Evolutionary conservation across 768 basidiomycete genomes (phyloP), one percentile per base, ranked within the genome.

Genomic region (Suillus tomentosus): DNA sequence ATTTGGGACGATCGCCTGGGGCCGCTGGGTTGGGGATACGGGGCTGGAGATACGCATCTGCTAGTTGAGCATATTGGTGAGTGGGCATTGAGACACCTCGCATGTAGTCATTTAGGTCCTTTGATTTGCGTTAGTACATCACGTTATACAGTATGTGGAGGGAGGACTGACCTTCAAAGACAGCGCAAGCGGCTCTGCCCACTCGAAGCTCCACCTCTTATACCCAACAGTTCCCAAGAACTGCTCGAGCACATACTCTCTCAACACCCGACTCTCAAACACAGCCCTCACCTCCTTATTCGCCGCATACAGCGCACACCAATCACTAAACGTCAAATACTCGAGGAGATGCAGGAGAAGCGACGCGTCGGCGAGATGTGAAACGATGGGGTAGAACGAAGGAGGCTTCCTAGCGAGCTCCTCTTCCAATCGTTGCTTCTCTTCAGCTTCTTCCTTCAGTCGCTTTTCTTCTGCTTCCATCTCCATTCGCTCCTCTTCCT

Each of bases 91-190:
- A 87, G 5, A 94, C 88, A 3, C 91, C 91, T 54, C 87, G 83
- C 85, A 94, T 87, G 69, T 94, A 95, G 60, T 89, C 84, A 69
- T 85, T 85, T 47, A 95, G 80, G 74, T 95, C 92, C 90, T 93
- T 68, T 8, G n/a, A 17, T 55, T 17, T 61, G 39, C 47, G 65
- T 73, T 27, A 72, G 65, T 10, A 39, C 3, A 11, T 47, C 22
- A 27, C 24, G 5, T 24, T 24, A 50, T 24, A 50, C 1, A 31
- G 3, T 43, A 2, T 37, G 36, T 8, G 15, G 24, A 17, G 3
- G 14, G n/a, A 6, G 3, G 36, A 78, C 85, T 62, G 65, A 87
- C 92, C 79, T 85, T 81, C 36, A 92, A 71, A 11, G 86, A 85
- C 63, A 95, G 69, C 22, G 79, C 75, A 43, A 94, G 68, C 5